Evolutionary conservation across 1,284 basidiomycete species (phyloP), one percentile per base, ranked within the genome.

Genomic region (Sporisorium iseilematis-ciliati): DNA sequence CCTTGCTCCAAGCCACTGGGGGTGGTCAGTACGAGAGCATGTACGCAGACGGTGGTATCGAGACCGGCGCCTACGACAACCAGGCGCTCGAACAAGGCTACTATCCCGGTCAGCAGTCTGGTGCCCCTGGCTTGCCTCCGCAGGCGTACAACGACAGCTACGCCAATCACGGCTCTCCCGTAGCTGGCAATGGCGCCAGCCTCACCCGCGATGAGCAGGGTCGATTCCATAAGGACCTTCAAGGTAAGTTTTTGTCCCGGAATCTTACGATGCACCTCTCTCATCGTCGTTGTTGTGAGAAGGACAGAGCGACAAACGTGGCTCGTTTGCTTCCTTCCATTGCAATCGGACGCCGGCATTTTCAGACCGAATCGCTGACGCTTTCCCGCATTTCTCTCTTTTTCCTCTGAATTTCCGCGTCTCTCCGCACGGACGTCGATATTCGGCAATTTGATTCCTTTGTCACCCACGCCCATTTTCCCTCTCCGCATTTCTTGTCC

Each of bases 11-110:
- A 40, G 68, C 61, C 35, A 68, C 64, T 8, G 73, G 73, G 25
- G 73, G 73, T 40, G 73, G 68, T 41, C 74, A 73, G 69, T 69
- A 78, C 67, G 68, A 76, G 49, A 76, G 73, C 65, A 76, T 76
- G 73, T 73, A 80, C 35, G 68, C 67, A 31, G 64, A 70, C 33
- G 69, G 59, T 14, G 62, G 63, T 45, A 56, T 65, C 52, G 64
- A 65, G 53, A 62, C 51, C 1, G 72, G 69, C 23, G 72, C 60
- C 33, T 70, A 75, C 55, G 65, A 72, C 35, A 49, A 72, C 29
- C 63, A 72, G 21, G 75, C 65, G 14, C 57, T 56, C 23, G 62
- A 65, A 10, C 43, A 49, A 2, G 77, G 65, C 62, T 74, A 69
- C 61, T 55, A 69, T 23, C 65, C 48, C 10, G 45, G 48, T 21